Evolutionary conservation across 306 rosid species (phyloP).

Genomic region (Casuarina cunninghamiana): DNA sequence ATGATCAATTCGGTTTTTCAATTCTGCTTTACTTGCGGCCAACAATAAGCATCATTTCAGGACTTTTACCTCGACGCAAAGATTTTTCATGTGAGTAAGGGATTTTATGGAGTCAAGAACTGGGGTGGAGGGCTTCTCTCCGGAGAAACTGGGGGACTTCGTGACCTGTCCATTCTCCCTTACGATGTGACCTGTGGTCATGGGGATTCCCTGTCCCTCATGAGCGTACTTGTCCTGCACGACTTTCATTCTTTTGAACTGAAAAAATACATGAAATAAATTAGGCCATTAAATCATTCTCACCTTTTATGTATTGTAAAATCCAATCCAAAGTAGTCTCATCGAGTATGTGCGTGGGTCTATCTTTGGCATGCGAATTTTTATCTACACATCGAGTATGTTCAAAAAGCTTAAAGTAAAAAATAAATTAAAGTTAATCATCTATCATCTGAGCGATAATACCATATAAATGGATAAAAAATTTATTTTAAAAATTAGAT

Average conservation of each 20-base stretch:
- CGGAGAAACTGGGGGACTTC: conserved; percentile 45
- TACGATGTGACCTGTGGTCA: neutral
- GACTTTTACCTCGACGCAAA: conserved; percentile 36
- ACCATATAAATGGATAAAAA: too few species aligned
- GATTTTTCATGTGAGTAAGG: conserved; percentile 64
- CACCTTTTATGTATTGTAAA: neutral
- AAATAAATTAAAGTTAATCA: too few species aligned
- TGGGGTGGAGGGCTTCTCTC: conserved; percentile 63
- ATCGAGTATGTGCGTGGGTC: too few species aligned
- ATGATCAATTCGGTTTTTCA: neutral
- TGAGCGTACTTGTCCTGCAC: conserved; percentile 6
- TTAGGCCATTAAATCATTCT: neutral
- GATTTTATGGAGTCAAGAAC: conserved; percentile 55
- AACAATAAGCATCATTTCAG: too few species aligned
- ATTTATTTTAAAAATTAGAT: too few species aligned
- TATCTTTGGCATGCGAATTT: too few species aligned
- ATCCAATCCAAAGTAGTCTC: too few species aligned
- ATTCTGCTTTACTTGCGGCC: neutral
- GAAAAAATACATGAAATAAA: conserved; percentile 20
- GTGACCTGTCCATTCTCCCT: neutral
- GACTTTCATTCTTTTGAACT: conserved; percentile 32
- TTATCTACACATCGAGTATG: too few species aligned
- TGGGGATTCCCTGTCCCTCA: conserved; percentile 13
- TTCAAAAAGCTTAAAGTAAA: too few species aligned
- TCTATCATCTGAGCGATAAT: too few species aligned